A percentile compares a stretch with the other conserved stretches of the same genome.
Conservation (phyloP, 176 grass and related monocot species). For the Miscanthus lutarioriparius region DNA sequence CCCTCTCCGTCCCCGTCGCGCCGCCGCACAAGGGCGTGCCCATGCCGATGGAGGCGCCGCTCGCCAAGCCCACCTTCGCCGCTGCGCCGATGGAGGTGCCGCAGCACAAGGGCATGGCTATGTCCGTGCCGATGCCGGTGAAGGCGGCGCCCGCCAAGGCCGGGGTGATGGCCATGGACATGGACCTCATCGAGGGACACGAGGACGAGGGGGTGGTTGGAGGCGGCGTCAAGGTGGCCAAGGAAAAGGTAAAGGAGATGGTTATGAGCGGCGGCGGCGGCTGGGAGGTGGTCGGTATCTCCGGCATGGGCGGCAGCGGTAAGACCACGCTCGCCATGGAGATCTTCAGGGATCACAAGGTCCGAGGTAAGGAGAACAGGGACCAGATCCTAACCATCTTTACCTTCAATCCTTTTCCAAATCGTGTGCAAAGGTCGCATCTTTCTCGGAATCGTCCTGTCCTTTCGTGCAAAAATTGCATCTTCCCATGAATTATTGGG, state of each 20-base stretch:
- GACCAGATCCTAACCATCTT: conserved; percentile 22
- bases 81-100: neutral
- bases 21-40: conserved; percentile 23
- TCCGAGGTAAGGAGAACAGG: conserved; percentile 59
- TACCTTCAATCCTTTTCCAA: neutral
- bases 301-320: conserved; percentile 93
- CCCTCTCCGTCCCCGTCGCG: conserved; percentile 41
- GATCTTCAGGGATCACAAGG: conserved; percentile 73
- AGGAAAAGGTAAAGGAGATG: conserved; percentile 89
- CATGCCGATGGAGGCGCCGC: neutral
- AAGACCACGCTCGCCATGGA: conserved; percentile 97
- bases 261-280: conserved; percentile 59
- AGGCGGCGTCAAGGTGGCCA: conserved; percentile 58
- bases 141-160: neutral
- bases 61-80: neutral
- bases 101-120: conserved; percentile 7
- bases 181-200: conserved; percentile 16
- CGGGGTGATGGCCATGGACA: conserved; percentile 33
- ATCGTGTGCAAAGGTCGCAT: neutral
- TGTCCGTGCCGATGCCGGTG: neutral
- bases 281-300: conserved; percentile 78
- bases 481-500: conserved; percentile 21
- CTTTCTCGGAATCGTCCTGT: conserved; percentile 15
- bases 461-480: neutral
- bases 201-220: conserved; percentile 32